phyloP scores from a whole-genome alignment of 2,329 filamentous ascomycete genomes.

The Aspergillus jensenii region DNA sequence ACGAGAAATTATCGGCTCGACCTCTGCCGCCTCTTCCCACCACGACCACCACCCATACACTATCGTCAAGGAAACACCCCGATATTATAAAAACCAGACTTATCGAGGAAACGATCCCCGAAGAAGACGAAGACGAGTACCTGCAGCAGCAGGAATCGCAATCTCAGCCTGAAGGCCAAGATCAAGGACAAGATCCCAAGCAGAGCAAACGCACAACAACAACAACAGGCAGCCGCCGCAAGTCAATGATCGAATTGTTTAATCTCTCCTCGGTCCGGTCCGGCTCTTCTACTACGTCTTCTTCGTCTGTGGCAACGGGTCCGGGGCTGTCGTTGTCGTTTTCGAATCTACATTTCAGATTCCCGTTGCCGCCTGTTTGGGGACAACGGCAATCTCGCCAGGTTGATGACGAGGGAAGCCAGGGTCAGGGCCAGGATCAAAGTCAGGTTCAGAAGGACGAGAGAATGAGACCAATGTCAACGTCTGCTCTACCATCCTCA shows the following conservation, averaged over 20 bases:
- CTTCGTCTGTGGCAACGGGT: neutral
- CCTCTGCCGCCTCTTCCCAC: conserved; percentile 1
- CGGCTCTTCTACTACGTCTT: neutral
- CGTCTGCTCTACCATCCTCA: neutral
- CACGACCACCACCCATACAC: neutral
- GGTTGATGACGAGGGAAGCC: neutral
- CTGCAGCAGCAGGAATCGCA: neutral
- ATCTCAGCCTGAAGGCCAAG: neutral
- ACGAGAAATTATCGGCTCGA: neutral
- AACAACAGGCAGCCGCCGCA: conserved; percentile 14
- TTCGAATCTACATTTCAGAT: conserved; percentile 8
- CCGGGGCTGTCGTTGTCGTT: conserved; percentile 6
- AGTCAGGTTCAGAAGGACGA: neutral
- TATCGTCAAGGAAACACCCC: conserved; percentile 3
- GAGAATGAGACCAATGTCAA: conserved; percentile 1
- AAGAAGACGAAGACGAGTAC: conserved; percentile 16
- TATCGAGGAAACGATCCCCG: conserved; percentile 21
- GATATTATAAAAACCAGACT: conserved; percentile 15
- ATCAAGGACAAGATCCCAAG: neutral
- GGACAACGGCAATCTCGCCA: neutral
- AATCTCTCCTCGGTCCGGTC: conserved; percentile 9
- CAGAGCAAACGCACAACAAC: conserved; percentile 6
- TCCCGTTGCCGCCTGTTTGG: conserved; percentile 3
- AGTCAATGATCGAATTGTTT: conserved; percentile 23
- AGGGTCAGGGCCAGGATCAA: neutral